These are phyloP conservation scores for Pterocarpus santalinus DNA, from an alignment of 306 rosid species.

Conservation along the genomic window DNA sequence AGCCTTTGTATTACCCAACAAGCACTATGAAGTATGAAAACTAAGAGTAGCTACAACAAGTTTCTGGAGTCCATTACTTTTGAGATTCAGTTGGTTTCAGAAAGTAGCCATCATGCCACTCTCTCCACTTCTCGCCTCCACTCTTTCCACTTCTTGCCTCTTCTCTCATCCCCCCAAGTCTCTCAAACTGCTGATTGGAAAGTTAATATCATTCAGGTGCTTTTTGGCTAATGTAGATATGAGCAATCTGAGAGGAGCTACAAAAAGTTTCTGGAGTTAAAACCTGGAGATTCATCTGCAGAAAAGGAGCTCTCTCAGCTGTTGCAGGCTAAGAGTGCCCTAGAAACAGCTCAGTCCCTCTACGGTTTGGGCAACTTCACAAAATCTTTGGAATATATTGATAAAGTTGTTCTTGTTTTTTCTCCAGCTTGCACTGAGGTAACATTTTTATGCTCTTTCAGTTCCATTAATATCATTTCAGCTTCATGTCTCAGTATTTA, in stretches of 20 bases:
- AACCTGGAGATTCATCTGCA: slow-evolving; percentile 73
- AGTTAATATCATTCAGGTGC: slow-evolving; percentile 98
- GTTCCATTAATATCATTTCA: slow-evolving; percentile 28
- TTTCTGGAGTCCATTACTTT: slow-evolving; percentile 13
- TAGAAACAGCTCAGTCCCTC: slow-evolving; percentile 79
- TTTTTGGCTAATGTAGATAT: slow-evolving; percentile 99
- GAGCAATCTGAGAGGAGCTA: slow-evolving; percentile 91
- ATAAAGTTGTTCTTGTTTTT: slow-evolving; percentile 94
- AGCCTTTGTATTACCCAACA: slow-evolving; percentile 14
- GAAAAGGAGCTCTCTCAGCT: slow-evolving; percentile 96
- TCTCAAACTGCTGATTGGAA: slow-evolving; percentile 81
- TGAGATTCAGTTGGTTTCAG: slow-evolving; percentile 41
- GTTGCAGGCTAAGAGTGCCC: slow-evolving; percentile 85
- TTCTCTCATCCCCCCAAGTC: slow-evolving; percentile 41
- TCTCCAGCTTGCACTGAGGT: slow-evolving; percentile 93
- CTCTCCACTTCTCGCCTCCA: slow-evolving; percentile 28
- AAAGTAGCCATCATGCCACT: slow-evolving; percentile 25
- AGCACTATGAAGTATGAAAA: slow-evolving; percentile 32
- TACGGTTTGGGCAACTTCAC: slow-evolving; percentile 66
- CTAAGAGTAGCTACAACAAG: not conserved
- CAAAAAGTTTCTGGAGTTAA: slow-evolving; percentile 77
- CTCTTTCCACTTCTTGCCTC: slow-evolving; percentile 26
- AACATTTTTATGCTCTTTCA: slow-evolving; percentile 28
- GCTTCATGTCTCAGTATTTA: slow-evolving; percentile 24
- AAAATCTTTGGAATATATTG: slow-evolving; percentile 89